These are phyloP conservation scores for Clonostachys solani DNA, from an alignment of 2,329 filamentous ascomycete genomes.

Conservation along the genomic window DNA sequence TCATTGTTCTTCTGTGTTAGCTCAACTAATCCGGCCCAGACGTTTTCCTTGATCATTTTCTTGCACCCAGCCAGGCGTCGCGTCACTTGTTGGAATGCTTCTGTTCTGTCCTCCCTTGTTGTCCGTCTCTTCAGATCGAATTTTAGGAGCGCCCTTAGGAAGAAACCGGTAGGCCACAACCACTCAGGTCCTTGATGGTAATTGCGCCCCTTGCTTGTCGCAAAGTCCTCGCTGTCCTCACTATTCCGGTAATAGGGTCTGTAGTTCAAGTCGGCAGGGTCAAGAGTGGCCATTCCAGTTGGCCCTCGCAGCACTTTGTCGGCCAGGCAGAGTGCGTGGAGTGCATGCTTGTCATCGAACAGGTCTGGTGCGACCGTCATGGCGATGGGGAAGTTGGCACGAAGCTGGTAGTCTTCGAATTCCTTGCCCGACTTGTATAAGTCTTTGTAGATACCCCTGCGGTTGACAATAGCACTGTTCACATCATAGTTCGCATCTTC, in stretches of 20 bases:
- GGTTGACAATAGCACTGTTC: constrained; percentile 75
- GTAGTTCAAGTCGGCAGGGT: constrained; percentile 90
- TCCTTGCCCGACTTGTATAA: constrained; percentile 90
- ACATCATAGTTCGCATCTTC: constrained; percentile 79
- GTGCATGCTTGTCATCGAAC: constrained; percentile 74
- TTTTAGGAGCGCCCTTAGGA: constrained; percentile 83
- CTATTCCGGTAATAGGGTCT: constrained; percentile 92
- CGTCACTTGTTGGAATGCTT: constrained; percentile 94
- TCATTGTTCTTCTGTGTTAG: constrained; percentile 87
- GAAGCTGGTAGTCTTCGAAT: constrained; percentile 96
- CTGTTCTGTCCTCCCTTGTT: constrained; percentile 61
- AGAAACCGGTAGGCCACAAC: constrained; percentile 97
- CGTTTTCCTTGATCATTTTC: constrained; percentile 71
- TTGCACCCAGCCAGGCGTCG: constrained; percentile 79
- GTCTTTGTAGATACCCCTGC: constrained; percentile 97
- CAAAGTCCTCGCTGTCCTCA: constrained; percentile 87
- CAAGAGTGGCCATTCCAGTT: constrained; percentile 91
- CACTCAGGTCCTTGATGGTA: constrained; percentile 98
- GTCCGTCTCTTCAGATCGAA: constrained; percentile 75
- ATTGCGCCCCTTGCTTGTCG: constrained; percentile 90
- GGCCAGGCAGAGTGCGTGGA: constrained; percentile 73
- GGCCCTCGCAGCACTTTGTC: constrained; percentile 81
- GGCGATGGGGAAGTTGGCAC: constrained; percentile 89
- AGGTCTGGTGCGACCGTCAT: constrained; percentile 91
- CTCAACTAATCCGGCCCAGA: constrained; percentile 90